Evolutionary conservation across 768 basidiomycete genomes (phyloP), one percentile per base, ranked within the genome.

Genomic region (Austroboletus festivus): DNA sequence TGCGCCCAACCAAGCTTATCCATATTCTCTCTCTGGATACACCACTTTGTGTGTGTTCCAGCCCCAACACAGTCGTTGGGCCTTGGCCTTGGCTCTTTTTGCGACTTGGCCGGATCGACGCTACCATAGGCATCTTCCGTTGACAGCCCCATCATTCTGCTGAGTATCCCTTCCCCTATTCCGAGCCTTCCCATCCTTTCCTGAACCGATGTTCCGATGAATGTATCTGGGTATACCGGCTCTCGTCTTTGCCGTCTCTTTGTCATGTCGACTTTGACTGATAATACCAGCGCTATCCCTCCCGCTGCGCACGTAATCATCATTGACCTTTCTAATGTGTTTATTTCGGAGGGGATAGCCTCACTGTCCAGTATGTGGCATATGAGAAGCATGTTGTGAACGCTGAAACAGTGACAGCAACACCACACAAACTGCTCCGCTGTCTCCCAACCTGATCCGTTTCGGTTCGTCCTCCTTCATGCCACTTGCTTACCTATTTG

Each of bases 31-130:
- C 7, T 21, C 44, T 20, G 40, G n/a, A n/a, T n/a, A n/a, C n/a
- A n/a, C n/a, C n/a, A n/a, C n/a, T n/a, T n/a, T n/a, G n/a, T n/a
- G n/a, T n/a, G n/a, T n/a, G n/a, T 46, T 50, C 51, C 37, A 22
- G 42, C 45, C 23, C n/a, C n/a, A n/a, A n/a, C 41, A 11, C 42
- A 31, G 3, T 20, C 8, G 6, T 18, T 10, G 11, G 12, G 15
- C 38, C 21, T 30, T 33, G 15, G 16, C 20, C 38, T 21, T 33
- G 21, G 22, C 22, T 26, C 11, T 64, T 59, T 30, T 12, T 66
- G 64, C 62, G 59, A 59, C 30, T 38, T 44, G 37, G 20, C 28
- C 63, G 60, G 63, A 62, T 65, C 65, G 46, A 57, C 51, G 30
- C 30, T 46, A 21, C 10, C n/a, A n/a, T n/a, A n/a, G 44, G 24